Evolutionary conservation across 805 yeast genomes (phyloP), one percentile per base, ranked within the genome.

Genomic region (Cyberlindnera americana): DNA sequence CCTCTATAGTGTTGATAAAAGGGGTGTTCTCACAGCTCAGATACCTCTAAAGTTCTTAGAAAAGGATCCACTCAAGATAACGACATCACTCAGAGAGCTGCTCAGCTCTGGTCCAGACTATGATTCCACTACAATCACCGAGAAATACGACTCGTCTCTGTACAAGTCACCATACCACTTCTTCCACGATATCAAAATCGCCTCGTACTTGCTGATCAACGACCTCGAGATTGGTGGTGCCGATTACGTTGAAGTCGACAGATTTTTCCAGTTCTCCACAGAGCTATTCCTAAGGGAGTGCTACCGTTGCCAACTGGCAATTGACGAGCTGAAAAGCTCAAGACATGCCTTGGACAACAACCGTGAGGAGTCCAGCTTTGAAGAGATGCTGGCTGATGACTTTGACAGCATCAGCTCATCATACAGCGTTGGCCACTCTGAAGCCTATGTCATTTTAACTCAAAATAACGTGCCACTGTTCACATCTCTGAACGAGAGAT

Each of bases 401-500:
- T 85, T 78, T 52, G 70, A 73, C 24, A 71, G 74, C 41, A 80
- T 85, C 14, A 67, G 83, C 1, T 65, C 72, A 1, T 64, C 70
- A 28, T 80, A 77, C 50, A 57, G 66, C 9, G 56, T 69, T 8
- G 66, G 74, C 3, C 73, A 80, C 38, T 76, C 77, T n/a, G 93
- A 90, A 60, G 77, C 89, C 0, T 71, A 75, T 45, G 75, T 72
- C 43, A 60, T 81, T 24, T 62, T 75, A 9, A 78, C 83, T 4
- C 74, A 75, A 15, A 74, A 75, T 29, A 88, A 81, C 29, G 70
- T 77, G 21, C 95, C 96, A 12, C 67, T 93, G 35, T 91, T 93
- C 57, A 74, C 95, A 6, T 82, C 95, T 0, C 62, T 82, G 26
- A 71, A 76, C 24, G 72, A 75, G 21, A 83, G 78, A 52, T 86